These are phyloP conservation scores for Triadica sebifera DNA, from an alignment of 345 rosid species.

Conservation along the genomic window DNA sequence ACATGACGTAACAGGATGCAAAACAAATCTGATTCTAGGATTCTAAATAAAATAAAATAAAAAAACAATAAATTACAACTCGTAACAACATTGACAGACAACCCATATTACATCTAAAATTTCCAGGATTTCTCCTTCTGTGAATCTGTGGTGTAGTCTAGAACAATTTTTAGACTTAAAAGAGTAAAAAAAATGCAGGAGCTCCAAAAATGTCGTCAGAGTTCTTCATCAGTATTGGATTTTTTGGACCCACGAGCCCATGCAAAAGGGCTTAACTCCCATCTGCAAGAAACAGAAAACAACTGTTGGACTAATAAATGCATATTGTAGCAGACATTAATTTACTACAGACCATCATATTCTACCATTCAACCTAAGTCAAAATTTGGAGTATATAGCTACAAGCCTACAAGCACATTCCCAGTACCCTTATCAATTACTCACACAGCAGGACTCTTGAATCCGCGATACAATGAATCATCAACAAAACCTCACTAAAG, in stretches of 20 bases:
- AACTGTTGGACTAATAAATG: background rate
- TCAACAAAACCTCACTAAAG: background rate
- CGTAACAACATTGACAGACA: slow-evolving; percentile 5
- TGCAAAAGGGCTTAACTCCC: background rate
- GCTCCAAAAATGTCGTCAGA: background rate
- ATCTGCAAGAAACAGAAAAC: slow-evolving; percentile 20
- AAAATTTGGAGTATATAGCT: background rate
- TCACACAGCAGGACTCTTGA: background rate
- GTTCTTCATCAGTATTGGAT: background rate
- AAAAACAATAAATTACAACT: slow-evolving; percentile 28
- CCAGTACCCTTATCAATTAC: background rate
- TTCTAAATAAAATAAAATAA: slow-evolving; percentile 16
- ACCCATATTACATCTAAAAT: slow-evolving; percentile 21
- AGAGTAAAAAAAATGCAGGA: slow-evolving; percentile 6
- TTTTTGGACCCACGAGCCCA: background rate
- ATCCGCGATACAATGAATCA: background rate
- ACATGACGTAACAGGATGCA: no score
- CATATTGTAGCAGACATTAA: background rate
- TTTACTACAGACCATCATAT: background rate
- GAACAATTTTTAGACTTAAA: slow-evolving; percentile 1
- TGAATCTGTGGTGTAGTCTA: slow-evolving; percentile 16
- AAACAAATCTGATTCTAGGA: background rate
- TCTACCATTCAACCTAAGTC: background rate
- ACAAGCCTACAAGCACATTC: no score
- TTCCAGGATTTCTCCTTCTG: slow-evolving; percentile 13